Conservation (phyloP, 306 rosid genomes). For the Vigna unguiculata region DNA sequence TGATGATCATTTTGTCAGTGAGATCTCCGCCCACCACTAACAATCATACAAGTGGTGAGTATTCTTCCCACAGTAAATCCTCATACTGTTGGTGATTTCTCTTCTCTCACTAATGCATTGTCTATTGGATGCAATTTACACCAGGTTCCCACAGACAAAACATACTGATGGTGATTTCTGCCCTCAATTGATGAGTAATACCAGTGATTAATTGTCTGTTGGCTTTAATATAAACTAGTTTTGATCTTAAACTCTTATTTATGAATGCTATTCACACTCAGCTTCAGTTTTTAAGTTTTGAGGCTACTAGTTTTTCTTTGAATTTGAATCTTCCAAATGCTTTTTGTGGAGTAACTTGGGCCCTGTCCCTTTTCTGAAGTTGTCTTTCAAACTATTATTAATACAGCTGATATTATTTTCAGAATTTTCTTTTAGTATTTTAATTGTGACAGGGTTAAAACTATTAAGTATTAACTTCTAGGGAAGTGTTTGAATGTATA, state of each 20-base stretch:
- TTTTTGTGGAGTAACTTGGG: background rate
- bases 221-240: background rate
- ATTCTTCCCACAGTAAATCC: background rate
- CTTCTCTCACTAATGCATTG: background rate
- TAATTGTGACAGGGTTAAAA: background rate
- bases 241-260: background rate
- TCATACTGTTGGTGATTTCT: background rate
- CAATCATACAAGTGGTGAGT: background rate
- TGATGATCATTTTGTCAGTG: background rate
- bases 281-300: background rate
- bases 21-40: conserved; percentile 1
- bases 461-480: background rate
- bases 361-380: background rate
- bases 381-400: background rate
- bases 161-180: conserved; percentile 4
- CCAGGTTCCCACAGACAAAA: background rate
- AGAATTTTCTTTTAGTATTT: background rate
- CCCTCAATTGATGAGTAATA: background rate
- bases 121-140: conserved; percentile 6
- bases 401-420: background rate
- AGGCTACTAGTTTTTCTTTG: background rate
- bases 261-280: background rate
- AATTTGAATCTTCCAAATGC: background rate
- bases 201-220: background rate
- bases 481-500: background rate